Percentiles rank a stretch among this genome's conserved stretches.
Evolutionary conservation across 2,329 filamentous ascomycete species (phyloP).

Genomic region (Stromatinia cepivora): DNA sequence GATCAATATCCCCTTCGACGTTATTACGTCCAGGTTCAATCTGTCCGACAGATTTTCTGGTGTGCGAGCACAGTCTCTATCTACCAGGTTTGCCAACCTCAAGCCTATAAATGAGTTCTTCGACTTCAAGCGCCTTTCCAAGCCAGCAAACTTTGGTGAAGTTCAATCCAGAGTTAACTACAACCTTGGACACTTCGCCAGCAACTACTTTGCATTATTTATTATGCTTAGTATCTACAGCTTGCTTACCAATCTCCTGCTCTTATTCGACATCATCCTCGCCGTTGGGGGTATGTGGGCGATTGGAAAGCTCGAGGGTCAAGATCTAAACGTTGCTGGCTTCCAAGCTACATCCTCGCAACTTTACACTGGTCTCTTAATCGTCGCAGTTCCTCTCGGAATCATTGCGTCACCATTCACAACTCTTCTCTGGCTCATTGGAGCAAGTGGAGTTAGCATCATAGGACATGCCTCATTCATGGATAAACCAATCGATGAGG

Average conservation of each 20-base stretch:
- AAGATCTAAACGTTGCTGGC: conserved; percentile 82
- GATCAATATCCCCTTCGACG: conserved; percentile 90
- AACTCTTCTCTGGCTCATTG: conserved; percentile 92
- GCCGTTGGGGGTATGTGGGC: conserved; percentile 84
- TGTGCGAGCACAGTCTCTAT: conserved; percentile 75
- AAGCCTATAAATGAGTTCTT: conserved; percentile 90
- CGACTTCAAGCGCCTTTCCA: conserved; percentile 92
- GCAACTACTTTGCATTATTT: conserved; percentile 95
- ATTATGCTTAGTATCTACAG: conserved; percentile 95
- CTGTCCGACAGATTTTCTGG: conserved; percentile 80
- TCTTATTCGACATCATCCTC: conserved; percentile 91
- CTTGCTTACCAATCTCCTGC: conserved; percentile 78
- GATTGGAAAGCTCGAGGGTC: conserved; percentile 86
- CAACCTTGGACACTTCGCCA: conserved; percentile 95
- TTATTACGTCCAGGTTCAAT: conserved; percentile 87
- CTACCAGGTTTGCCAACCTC: conserved; percentile 86
- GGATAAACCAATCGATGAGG: conserved; percentile 99
- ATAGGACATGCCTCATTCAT: conserved; percentile 92
- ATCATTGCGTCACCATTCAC: conserved; percentile 81
- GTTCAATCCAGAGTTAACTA: conserved; percentile 93
- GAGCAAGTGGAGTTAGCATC: conserved; percentile 90
- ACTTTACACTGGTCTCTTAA: conserved; percentile 85
- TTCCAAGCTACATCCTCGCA: conserved; percentile 85
- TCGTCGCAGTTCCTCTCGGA: conserved; percentile 80
- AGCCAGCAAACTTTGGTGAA: conserved; percentile 87